A percentile compares a stretch with the other conserved stretches of the same genome.
These are phyloP conservation scores for Juncus effusus DNA, from an alignment of 176 grass and related monocot species.

Conservation along the genomic window DNA sequence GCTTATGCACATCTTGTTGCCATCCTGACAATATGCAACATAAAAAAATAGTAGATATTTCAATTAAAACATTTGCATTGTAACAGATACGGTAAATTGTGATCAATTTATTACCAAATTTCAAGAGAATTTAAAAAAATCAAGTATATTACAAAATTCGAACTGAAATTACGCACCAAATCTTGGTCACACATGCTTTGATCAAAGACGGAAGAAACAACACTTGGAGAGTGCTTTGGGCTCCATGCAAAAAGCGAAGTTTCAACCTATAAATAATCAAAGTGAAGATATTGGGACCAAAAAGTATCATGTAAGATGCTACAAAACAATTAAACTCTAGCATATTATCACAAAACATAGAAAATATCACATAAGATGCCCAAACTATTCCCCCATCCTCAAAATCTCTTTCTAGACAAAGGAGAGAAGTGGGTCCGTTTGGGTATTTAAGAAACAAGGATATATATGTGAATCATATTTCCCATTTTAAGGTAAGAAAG, in stretches of 20 bases:
- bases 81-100: conserved; percentile 19
- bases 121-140: not conserved
- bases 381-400: too few relatives aligned
- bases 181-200: conserved; percentile 55
- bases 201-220: conserved; percentile 60
- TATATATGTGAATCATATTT: not conserved
- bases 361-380: conserved; percentile 1
- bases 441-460: too few relatives aligned
- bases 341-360: not conserved
- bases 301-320: not conserved
- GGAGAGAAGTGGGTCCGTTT: too few relatives aligned
- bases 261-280: conserved; percentile 56
- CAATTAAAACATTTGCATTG: conserved; percentile 16
- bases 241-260: conserved; percentile 88
- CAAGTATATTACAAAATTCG: not conserved
- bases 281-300: conserved; percentile 20
- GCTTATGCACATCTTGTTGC: conserved; percentile 62
- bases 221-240: conserved; percentile 50
- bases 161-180: conserved; percentile 48
- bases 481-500: not conserved
- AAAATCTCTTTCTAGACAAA: not conserved
- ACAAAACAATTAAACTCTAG: not conserved
- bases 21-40: conserved; percentile 55
- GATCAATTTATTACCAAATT: not conserved
- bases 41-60: conserved; percentile 33